These are phyloP conservation scores for Solanum dulcamara DNA, from an alignment of 257 asterid species.

Conservation along the genomic window DNA sequence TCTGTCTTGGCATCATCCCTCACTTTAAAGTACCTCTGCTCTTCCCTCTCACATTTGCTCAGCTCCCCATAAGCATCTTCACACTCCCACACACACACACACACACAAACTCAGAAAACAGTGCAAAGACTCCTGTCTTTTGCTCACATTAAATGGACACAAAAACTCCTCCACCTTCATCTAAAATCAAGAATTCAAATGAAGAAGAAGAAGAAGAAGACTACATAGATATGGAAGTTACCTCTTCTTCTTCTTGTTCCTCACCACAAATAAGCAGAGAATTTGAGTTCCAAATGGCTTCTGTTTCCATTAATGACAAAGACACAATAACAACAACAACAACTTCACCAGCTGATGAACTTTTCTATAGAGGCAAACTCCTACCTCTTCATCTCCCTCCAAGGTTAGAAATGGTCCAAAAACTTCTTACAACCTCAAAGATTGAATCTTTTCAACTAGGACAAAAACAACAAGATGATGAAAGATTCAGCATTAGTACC, in stretches of 20 bases:
- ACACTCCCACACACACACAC: slow-evolving; percentile 1
- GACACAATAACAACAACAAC: slow-evolving; percentile 6
- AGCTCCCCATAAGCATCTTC: slow-evolving; percentile 27
- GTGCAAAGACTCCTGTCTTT: background rate
- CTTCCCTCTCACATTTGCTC: slow-evolving; percentile 13
- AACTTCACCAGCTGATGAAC: slow-evolving; percentile 71
- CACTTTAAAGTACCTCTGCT: slow-evolving; percentile 35
- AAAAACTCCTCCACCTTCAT: background rate
- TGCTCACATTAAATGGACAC: slow-evolving; percentile 18
- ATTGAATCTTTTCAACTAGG: background rate
- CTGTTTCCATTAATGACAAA: slow-evolving; percentile 10
- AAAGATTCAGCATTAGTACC: background rate
- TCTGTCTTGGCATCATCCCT: slow-evolving; percentile 47
- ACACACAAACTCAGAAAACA: background rate
- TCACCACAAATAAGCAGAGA: slow-evolving; percentile 28
- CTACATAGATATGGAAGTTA: slow-evolving; percentile 10
- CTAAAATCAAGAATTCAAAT: background rate
- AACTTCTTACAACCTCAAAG: slow-evolving; percentile 16
- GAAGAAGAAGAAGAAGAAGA: slow-evolving; percentile 32
- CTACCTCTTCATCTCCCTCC: slow-evolving; percentile 81
- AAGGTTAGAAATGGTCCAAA: slow-evolving; percentile 48
- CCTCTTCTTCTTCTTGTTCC: slow-evolving; percentile 9
- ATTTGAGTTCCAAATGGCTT: slow-evolving; percentile 67
- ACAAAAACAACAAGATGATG: background rate
- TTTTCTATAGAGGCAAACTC: slow-evolving; percentile 79